phyloP scores from a whole-genome alignment of 202 grass and related monocot genomes.

The Schoenoplectus tabernaemontani region DNA sequence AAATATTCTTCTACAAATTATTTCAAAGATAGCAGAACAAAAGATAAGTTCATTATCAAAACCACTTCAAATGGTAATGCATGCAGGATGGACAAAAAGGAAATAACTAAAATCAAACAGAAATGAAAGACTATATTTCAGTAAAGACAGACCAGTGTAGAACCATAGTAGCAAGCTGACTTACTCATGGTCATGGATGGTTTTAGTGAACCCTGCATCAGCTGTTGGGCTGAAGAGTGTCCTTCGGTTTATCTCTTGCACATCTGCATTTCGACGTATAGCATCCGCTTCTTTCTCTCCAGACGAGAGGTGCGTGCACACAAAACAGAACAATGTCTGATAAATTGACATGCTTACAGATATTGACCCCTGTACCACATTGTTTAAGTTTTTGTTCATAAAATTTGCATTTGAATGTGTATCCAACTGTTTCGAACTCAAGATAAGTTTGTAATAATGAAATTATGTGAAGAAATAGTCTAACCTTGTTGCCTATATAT shows the following conservation, averaged over 20 bases:
- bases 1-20: conserved; percentile 62
- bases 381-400: not conserved
- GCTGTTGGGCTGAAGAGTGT: conserved; percentile 44
- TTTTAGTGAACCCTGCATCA: conserved; percentile 24
- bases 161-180: not conserved
- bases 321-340: conserved; percentile 94
- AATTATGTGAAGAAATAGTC: conserved; percentile 10
- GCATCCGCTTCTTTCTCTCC: conserved; percentile 61
- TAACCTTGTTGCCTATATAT: conserved; percentile 89
- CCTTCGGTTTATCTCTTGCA: conserved; percentile 70
- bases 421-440: not conserved
- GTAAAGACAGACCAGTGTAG: not conserved
- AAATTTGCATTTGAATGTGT: not conserved
- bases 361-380: conserved; percentile 56
- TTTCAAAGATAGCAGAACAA: not conserved
- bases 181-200: conserved; percentile 83
- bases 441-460: not conserved
- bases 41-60: not conserved
- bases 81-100: not conserved
- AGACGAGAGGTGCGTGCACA: conserved; percentile 69
- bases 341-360: conserved; percentile 94
- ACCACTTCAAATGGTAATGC: not conserved
- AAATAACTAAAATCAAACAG: not conserved
- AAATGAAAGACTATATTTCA: not conserved
- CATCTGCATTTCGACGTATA: conserved; percentile 60